Evolutionary conservation across 164 flowering plant species (phyloP), one percentile per base, ranked within the genome.

Genomic region (Piper betle): DNA sequence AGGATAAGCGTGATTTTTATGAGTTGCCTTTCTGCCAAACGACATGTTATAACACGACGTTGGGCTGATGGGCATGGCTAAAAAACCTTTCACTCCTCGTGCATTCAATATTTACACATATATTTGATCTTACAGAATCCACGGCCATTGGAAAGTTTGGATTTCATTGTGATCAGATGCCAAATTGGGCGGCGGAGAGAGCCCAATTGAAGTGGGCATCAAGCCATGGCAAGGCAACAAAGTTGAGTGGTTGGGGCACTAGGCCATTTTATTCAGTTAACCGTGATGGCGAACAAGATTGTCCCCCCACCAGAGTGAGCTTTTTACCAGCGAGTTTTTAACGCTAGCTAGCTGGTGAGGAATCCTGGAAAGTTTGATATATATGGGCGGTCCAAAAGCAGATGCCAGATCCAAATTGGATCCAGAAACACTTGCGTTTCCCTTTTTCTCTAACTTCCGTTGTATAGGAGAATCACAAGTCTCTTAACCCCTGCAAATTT

Each of bases 381-480:
- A 12, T 10, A 6, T 68, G 17, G 64, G 65, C 61, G 68, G 54
- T 50, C 62, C 65, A 60, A 37, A 57, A 61, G 61, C 64, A 55
- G 46, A 56, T 52, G 39, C 33, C 55, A 53, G 16, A 13, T 52
- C 42, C 55, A 67, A 69, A 66, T 76, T 57, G 66, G 67, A 64
- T 67, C 65, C 43, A 63, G 70, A 68, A 5, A 60, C 50, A 53
- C 66, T 64, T 65, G 64, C 72, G 57, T 67, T 70, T 4, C n/a
- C n/a, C n/a, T n/a, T n/a, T n/a, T n/a, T n/a, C n/a, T n/a, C n/a
- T n/a, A n/a, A n/a, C n/a, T n/a, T n/a, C n/a, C n/a, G 55, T 4
- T 16, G 5, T 4, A 53, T n/a, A 53, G n/a, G n/a, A n/a, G n/a
- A n/a, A n/a, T n/a, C n/a, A n/a, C n/a, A n/a, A n/a, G n/a, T n/a